Evolutionary conservation across 768 basidiomycete species (phyloP).

Genomic region (Clavulina sp.): DNA sequence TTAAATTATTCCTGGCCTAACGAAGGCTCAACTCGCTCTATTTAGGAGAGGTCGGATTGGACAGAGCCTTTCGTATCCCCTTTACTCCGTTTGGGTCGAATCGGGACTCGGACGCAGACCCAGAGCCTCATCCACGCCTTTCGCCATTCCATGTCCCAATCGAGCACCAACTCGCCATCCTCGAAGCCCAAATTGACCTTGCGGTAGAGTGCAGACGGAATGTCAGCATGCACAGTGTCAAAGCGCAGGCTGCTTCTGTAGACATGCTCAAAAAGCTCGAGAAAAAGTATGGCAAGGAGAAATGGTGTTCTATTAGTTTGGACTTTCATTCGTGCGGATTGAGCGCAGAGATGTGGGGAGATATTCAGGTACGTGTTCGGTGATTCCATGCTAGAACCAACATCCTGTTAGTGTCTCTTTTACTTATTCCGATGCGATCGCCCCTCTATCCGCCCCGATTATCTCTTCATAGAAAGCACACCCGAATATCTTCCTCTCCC

Average conservation of each 20-base stretch:
- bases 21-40: too few species aligned
- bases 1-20: background rate
- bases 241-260: conserved; percentile 47
- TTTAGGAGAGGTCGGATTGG: conserved; percentile 77
- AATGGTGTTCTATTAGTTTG: conserved; percentile 53
- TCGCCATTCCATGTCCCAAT: conserved; percentile 68
- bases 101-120: background rate
- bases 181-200: conserved; percentile 71
- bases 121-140: conserved; percentile 28
- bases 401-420: background rate
- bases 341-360: conserved; percentile 54
- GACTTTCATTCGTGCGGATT: conserved; percentile 86
- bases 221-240: conserved; percentile 78
- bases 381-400: background rate
- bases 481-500: conserved; percentile 66
- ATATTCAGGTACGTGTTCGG: conserved; percentile 43
- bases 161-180: conserved; percentile 61
- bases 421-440: background rate
- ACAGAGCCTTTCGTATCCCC: conserved; percentile 62
- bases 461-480: conserved; percentile 36
- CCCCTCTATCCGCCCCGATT: background rate
- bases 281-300: conserved; percentile 31
- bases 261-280: conserved; percentile 46
- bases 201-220: conserved; percentile 64
- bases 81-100: conserved; percentile 26